A percentile compares a stretch with the other conserved stretches of the same genome.
Conservation (phyloP, 257 asterid species). For the Solanum chiquidenum region DNA sequence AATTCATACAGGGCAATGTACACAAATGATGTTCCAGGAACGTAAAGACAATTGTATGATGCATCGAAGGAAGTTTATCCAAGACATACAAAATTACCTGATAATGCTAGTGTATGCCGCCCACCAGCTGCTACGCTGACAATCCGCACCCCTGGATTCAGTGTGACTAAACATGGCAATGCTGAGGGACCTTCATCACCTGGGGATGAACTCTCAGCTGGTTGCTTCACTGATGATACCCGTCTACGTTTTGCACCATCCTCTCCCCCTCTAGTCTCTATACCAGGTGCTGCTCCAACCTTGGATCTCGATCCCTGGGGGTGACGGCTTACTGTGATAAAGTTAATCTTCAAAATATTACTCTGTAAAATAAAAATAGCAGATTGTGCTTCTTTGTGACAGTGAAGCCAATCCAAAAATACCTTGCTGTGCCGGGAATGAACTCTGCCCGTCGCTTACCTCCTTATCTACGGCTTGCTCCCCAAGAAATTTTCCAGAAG, state of each 20-base stretch:
- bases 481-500: slow-evolving; percentile 72
- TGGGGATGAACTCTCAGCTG: slow-evolving; percentile 69
- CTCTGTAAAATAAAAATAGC: slow-evolving; percentile 17
- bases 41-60: not conserved
- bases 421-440: slow-evolving; percentile 57
- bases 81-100: slow-evolving; percentile 43
- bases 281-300: slow-evolving; percentile 29
- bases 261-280: slow-evolving; percentile 53
- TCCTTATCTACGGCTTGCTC: slow-evolving; percentile 60
- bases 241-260: slow-evolving; percentile 79
- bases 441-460: slow-evolving; percentile 32
- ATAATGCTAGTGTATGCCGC: slow-evolving; percentile 81
- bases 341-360: slow-evolving; percentile 36
- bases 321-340: slow-evolving; percentile 62
- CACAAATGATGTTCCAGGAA: not conserved
- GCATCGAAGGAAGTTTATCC: not conserved
- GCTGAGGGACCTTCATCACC: slow-evolving; percentile 77
- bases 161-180: slow-evolving; percentile 75
- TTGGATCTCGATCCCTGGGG: slow-evolving; percentile 64
- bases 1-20: not conserved
- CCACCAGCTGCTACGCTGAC: slow-evolving; percentile 92
- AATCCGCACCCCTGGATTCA: slow-evolving; percentile 74
- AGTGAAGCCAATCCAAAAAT: slow-evolving; percentile 15
- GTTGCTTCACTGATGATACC: slow-evolving; percentile 57
- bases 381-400: slow-evolving; percentile 18